phyloP scores from a whole-genome alignment of 2,329 filamentous ascomycete genomes.

The Ilyonectria mors-panacis region DNA sequence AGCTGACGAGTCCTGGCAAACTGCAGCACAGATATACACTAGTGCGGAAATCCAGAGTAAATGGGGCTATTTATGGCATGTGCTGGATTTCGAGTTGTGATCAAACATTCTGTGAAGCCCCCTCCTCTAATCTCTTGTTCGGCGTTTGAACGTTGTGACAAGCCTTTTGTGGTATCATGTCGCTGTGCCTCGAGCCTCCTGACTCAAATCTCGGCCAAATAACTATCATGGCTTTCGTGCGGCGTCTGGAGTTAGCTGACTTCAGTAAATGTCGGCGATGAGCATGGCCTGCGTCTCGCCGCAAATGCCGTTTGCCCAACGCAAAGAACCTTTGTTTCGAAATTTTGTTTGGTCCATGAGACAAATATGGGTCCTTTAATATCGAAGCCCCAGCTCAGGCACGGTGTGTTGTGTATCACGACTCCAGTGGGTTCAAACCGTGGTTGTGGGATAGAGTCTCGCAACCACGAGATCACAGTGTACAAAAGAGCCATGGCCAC shows the following conservation, averaged over 20 bases:
- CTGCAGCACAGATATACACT: background rate
- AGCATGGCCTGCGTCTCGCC: background rate
- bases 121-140: background rate
- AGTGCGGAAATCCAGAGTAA: background rate
- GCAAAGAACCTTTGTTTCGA: background rate
- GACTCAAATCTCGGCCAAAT: background rate
- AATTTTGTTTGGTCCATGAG: background rate
- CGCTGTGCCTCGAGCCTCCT: background rate
- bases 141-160: background rate
- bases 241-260: background rate
- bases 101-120: background rate
- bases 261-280: background rate
- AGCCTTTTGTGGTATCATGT: background rate
- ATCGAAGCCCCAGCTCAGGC: background rate
- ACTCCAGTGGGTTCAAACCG: slow-evolving; percentile 8
- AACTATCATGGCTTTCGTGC: background rate
- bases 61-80: background rate
- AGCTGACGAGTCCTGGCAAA: background rate
- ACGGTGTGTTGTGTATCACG: slow-evolving; percentile 7
- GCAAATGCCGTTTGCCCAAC: background rate
- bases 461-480: slow-evolving; percentile 14
- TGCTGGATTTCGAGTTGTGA: background rate
- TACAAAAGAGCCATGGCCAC: slow-evolving; percentile 9
- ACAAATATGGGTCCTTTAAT: slow-evolving; percentile 7
- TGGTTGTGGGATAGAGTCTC: slow-evolving; percentile 20